Percentiles rank a stretch among this genome's conserved stretches.
These are phyloP conservation scores for Hypoxylon lienhwacheense DNA, from an alignment of 495 filamentous ascomycete species.

Conservation along the genomic window DNA sequence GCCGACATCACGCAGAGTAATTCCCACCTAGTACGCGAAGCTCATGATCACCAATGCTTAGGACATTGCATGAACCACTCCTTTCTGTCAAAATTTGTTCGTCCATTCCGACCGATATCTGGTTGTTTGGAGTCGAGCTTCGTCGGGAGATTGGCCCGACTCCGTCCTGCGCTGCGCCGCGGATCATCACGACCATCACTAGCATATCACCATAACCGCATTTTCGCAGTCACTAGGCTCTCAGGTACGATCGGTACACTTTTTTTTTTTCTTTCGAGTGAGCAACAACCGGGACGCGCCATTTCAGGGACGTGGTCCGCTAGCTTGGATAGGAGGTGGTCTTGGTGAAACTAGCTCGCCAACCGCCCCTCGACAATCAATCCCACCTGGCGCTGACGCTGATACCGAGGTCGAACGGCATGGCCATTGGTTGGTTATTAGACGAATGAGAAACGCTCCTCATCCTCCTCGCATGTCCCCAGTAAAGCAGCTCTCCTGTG, in stretches of 20 bases:
- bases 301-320: background rate
- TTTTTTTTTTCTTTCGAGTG: constrained; percentile 1
- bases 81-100: no score
- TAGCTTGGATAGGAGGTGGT: no score
- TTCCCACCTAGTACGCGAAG: background rate
- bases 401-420: no score
- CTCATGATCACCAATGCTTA: constrained; percentile 6
- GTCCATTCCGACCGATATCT: background rate
- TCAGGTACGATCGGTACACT: background rate
- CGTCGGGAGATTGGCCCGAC: constrained; percentile 3
- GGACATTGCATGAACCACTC: constrained; percentile 8
- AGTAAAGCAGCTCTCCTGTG: no score
- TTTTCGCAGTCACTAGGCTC: background rate
- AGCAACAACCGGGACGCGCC: background rate
- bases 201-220: background rate
- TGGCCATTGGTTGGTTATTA: constrained; percentile 7
- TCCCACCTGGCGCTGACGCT: background rate
- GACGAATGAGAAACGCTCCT: constrained; percentile 5
- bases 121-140: constrained; percentile 6
- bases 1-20: constrained; percentile 14
- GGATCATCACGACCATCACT: constrained; percentile 8
- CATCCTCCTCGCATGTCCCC: background rate
- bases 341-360: constrained; percentile 4
- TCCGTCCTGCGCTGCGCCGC: constrained; percentile 2
- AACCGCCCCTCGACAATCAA: constrained; percentile 2